phyloP scores from a whole-genome alignment of 352 stramenopile species.

The Phytophthora colocasiae region DNA sequence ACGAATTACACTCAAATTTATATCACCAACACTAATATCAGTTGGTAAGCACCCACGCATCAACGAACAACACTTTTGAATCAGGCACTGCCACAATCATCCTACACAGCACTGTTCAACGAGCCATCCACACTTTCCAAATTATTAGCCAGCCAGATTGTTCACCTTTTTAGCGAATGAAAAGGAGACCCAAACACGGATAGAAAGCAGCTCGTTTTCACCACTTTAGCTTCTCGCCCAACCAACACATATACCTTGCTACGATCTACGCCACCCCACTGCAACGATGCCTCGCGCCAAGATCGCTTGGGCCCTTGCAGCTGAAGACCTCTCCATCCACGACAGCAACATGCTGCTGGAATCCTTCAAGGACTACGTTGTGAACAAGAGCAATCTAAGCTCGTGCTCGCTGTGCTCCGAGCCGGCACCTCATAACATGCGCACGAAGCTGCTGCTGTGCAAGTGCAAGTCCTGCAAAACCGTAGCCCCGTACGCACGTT shows the following conservation, averaged over 20 bases:
- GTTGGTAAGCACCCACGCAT: not conserved
- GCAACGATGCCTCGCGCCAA: not conserved
- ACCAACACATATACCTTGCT: not conserved
- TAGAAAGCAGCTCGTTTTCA: not conserved
- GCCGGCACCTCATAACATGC: not conserved
- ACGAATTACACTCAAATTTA: no score
- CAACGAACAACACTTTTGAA: not conserved
- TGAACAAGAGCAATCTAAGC: conserved; percentile 1
- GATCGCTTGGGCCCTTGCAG: not conserved
- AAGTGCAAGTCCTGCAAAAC: not conserved
- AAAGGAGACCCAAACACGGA: no score
- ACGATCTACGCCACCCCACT: not conserved
- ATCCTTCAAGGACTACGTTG: not conserved
- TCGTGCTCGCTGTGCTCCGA: conserved; percentile 11
- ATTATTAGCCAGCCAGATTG: no score
- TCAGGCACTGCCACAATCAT: not conserved
- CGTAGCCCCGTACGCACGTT: not conserved
- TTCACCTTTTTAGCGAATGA: no score
- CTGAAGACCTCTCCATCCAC: conserved; percentile 6
- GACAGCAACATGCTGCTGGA: conserved; percentile 8
- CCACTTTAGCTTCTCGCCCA: not conserved
- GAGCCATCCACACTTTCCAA: no score
- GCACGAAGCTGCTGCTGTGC: conserved; percentile 1
- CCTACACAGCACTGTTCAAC: not conserved
- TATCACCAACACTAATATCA: no score